These are phyloP conservation scores for Striga asiatica DNA, from an alignment of 257 asterid genomes.

Conservation along the genomic window DNA sequence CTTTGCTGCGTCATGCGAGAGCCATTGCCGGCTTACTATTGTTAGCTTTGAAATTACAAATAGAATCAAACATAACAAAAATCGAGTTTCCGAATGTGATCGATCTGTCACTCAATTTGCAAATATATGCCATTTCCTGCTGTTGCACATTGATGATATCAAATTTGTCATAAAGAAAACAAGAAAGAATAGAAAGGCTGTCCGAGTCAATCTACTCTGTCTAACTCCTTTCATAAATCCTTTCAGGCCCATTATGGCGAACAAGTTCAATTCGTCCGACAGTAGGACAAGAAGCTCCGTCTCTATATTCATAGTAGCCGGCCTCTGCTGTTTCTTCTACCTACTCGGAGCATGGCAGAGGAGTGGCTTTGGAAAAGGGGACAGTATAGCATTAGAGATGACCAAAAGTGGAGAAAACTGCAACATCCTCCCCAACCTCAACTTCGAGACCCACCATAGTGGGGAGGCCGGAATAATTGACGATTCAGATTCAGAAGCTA, in stretches of 20 bases:
- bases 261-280: constrained; percentile 54
- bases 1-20: no score
- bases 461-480: constrained; percentile 60
- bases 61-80: no score
- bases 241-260: constrained; percentile 71
- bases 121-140: not conserved
- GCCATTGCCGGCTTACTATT: no score
- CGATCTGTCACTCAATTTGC: no score
- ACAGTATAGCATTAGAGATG: constrained; percentile 74
- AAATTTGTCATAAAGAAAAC: not conserved
- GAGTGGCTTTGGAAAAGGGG: constrained; percentile 92
- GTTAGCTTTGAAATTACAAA: no score
- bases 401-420: constrained; percentile 61
- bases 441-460: constrained; percentile 71
- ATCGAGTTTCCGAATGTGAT: no score
- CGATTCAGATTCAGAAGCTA: constrained; percentile 37
- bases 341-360: constrained; percentile 96
- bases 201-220: no score
- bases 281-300: constrained; percentile 72
- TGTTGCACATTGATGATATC: no score
- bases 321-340: constrained; percentile 91
- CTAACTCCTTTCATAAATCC: no score
- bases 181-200: constrained; percentile 9
- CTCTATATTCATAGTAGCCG: constrained; percentile 74
- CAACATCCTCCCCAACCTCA: constrained; percentile 61